Base-by-base conservation (phyloP, 495 filamentous ascomycete genomes). In the Aspergillus heteromorphus region DNA sequence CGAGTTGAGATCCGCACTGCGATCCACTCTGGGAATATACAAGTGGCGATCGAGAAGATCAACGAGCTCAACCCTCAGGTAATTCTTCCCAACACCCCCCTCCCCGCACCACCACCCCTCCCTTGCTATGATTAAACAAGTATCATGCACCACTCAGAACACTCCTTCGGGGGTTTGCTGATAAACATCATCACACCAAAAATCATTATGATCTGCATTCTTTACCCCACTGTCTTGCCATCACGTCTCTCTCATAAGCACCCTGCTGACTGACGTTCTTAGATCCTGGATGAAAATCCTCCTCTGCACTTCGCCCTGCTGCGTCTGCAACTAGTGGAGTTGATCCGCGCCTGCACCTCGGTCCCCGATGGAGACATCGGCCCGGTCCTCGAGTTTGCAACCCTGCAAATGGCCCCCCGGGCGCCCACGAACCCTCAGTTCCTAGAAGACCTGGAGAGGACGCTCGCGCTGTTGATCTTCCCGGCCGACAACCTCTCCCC, bases 91-190 rank as follows among this genome's bases (percentile, higher is more conserved):
- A 55, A 48, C 25, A 23, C 57, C 21, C 45, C 31, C 54, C 47
- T 40, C 49, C 25, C 49, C 30, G n/a, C n/a, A n/a, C n/a, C n/a
- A n/a, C n/a, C 40, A 20, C 55, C 11, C 49, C 40, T 54, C 38
- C 60, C 54, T 79, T 82, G 83, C 84, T 76, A 92, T 91, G 92
- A 97, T 97, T 95, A 95, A 75, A 89, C 69, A 75, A 79, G 83
- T 91, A 91, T 95, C 93, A 97, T 97, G 92, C 95, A 99, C 92
- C 92, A 97, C 92, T 91, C 92, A 87, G 90, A 97, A 64, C 50
- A 65, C 49, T 77, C 78, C 84, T 84, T 83, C 76, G 72, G 82
- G 66, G 84, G 82, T 83, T 80, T 89, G 95, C 91, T 90, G 91
- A 96, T 80, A 89, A 87, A 85, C 86, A 83, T 86, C 88, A 88